A percentile compares a stretch with the other conserved stretches of the same genome.
phyloP scores from a whole-genome alignment of 2,329 filamentous ascomycete genomes.

The Fusarium compactum region DNA sequence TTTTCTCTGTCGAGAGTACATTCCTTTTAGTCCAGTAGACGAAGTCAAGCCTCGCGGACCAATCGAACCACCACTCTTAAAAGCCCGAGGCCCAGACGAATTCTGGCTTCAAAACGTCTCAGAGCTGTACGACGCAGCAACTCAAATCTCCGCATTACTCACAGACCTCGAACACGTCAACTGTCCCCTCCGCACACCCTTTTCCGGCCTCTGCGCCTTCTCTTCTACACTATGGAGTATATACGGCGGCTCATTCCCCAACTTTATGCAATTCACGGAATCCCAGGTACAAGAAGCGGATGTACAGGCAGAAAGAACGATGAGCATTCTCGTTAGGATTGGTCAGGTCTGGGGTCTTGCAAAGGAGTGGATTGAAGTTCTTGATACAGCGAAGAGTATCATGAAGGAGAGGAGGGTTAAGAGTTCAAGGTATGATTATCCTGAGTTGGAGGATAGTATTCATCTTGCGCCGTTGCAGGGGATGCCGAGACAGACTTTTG shows the following conservation, averaged over 20 bases:
- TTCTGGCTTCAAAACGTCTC: slow-evolving; percentile 39
- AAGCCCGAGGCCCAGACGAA: slow-evolving; percentile 31
- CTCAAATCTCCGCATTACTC: slow-evolving; percentile 41
- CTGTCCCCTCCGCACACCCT: slow-evolving; percentile 39
- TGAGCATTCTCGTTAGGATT: slow-evolving; percentile 30
- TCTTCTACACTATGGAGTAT: slow-evolving; percentile 32
- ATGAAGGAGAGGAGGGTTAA: slow-evolving; percentile 33
- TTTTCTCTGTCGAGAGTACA: slow-evolving; percentile 42
- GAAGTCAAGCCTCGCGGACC: slow-evolving; percentile 41
- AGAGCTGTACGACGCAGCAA: slow-evolving; percentile 38
- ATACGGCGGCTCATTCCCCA: slow-evolving; percentile 41
- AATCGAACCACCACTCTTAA: slow-evolving; percentile 41
- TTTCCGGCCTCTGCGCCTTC: slow-evolving; percentile 41
- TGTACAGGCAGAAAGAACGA: slow-evolving; percentile 28
- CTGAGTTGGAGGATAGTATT: slow-evolving; percentile 42
- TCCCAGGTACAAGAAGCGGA: slow-evolving; percentile 14
- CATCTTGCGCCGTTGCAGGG: slow-evolving; percentile 42
- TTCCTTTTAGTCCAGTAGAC: slow-evolving; percentile 43
- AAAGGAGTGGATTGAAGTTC: slow-evolving; percentile 44
- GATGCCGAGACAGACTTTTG: slow-evolving; percentile 40
- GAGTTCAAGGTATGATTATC: slow-evolving; percentile 44
- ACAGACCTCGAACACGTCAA: slow-evolving; percentile 39
- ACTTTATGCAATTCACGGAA: slow-evolving; percentile 34
- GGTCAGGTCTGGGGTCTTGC: slow-evolving; percentile 40
- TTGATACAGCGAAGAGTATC: slow-evolving; percentile 37